phyloP scores from a whole-genome alignment of 306 rosid genomes.

The Crotalaria pallida region DNA sequence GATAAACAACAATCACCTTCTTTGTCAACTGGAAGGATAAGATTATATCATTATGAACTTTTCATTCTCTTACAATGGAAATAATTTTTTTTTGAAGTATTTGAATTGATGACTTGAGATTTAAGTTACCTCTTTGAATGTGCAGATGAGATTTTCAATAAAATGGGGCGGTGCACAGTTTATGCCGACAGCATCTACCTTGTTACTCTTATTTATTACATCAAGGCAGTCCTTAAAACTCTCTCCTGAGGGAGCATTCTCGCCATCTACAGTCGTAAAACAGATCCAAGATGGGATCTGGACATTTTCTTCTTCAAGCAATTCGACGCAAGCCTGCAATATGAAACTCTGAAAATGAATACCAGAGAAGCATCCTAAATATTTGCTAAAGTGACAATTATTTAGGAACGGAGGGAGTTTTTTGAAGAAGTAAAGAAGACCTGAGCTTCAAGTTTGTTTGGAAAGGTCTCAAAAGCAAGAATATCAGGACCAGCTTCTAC shows the following conservation, averaged over 20 bases:
- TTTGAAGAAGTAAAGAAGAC: conserved; percentile 30
- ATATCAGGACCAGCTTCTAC: conserved; percentile 76
- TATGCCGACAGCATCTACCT: conserved; percentile 74
- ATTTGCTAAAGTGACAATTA: too few relatives aligned
- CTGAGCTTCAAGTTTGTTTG: conserved; percentile 83
- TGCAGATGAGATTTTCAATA: conserved; percentile 55
- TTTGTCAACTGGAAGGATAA: conserved; percentile 56
- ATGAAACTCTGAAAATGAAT: not conserved
- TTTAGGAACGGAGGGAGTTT: too few relatives aligned
- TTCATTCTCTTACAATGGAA: not conserved
- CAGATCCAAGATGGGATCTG: conserved; percentile 84
- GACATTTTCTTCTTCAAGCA: conserved; percentile 76
- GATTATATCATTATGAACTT: not conserved
- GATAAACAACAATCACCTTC: conserved; percentile 71
- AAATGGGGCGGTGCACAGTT: conserved; percentile 92
- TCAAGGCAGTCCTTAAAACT: conserved; percentile 70
- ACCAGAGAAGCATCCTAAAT: not conserved
- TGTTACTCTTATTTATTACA: conserved; percentile 45
- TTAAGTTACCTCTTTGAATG: conserved; percentile 53
- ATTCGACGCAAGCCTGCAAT: conserved; percentile 67
- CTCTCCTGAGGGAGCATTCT: conserved; percentile 84
- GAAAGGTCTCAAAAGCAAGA: conserved; percentile 88
- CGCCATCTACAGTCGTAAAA: conserved; percentile 79
- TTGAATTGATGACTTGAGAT: not conserved
- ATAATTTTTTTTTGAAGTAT: not conserved